phyloP scores from a whole-genome alignment of 345 rosid species.

The Excoecaria agallocha region DNA sequence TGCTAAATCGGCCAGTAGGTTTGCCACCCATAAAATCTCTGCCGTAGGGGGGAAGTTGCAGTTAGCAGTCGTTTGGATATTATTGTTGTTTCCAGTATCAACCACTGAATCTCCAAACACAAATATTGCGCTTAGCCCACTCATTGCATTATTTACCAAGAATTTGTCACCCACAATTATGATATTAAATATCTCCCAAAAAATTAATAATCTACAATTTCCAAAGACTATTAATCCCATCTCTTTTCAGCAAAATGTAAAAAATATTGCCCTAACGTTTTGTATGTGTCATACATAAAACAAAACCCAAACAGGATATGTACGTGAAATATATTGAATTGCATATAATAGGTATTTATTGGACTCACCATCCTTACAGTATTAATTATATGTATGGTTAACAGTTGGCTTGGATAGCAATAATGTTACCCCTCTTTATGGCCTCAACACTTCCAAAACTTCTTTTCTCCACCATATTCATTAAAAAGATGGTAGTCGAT shows the following conservation, averaged over 20 bases:
- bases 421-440: too few relatives aligned
- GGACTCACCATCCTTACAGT: conserved; percentile 1
- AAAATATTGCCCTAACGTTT: too few relatives aligned
- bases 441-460: too few relatives aligned
- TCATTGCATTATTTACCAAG: neutral
- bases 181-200: neutral
- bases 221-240: too few relatives aligned
- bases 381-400: neutral
- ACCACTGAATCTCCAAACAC: conserved; percentile 68
- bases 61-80: conserved; percentile 27
- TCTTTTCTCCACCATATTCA: too few relatives aligned
- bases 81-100: conserved; percentile 65
- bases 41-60: conserved; percentile 61
- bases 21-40: conserved; percentile 44
- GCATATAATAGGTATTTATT: neutral
- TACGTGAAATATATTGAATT: neutral
- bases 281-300: too few relatives aligned
- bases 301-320: neutral
- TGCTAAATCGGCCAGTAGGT: conserved; percentile 53
- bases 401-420: neutral
- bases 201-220: neutral
- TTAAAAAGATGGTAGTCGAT: too few relatives aligned
- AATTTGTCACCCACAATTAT: neutral
- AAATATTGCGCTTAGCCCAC: conserved; percentile 21
- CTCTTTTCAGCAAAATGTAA: too few relatives aligned